phyloP scores from a whole-genome alignment of 1,139 yeast species.

The Sugiyamaella neomexicana region DNA sequence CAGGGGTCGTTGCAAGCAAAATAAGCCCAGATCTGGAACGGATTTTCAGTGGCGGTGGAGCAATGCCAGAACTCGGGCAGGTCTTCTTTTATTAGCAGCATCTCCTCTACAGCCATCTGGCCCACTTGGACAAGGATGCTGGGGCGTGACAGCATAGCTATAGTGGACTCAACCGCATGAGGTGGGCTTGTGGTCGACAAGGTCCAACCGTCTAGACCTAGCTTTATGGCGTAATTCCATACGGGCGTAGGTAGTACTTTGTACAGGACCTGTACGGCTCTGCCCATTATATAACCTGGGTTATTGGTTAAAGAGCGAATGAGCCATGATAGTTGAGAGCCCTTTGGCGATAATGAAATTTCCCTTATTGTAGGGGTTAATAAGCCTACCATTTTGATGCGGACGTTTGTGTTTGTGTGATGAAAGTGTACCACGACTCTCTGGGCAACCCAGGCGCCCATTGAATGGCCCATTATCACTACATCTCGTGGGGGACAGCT shows the following conservation, averaged over 20 bases:
- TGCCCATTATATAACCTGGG: conserved; percentile 23
- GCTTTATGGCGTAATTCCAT: conserved; percentile 21
- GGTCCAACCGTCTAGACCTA: conserved; percentile 22
- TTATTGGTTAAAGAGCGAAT: conserved; percentile 16
- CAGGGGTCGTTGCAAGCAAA: conserved; percentile 62
- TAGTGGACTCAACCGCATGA: conserved; percentile 49
- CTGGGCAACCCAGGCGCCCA: conserved; percentile 60
- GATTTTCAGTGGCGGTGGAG: neutral
- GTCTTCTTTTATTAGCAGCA: conserved; percentile 47
- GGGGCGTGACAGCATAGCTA: conserved; percentile 45
- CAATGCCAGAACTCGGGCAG: conserved; percentile 14
- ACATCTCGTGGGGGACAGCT: conserved; percentile 39
- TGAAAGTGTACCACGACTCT: conserved; percentile 43
- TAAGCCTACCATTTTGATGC: conserved; percentile 51
- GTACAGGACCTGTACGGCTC: conserved; percentile 26
- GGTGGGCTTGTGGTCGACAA: conserved; percentile 33
- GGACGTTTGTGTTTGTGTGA: conserved; percentile 20
- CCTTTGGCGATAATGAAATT: conserved; percentile 54
- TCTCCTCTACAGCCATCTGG: conserved; percentile 59
- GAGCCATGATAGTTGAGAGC: conserved; percentile 44
- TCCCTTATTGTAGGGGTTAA: conserved; percentile 65
- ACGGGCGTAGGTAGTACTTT: conserved; percentile 26
- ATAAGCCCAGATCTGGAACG: conserved; percentile 50
- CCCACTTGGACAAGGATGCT: conserved; percentile 53
- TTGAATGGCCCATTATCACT: conserved; percentile 58